These are phyloP conservation scores for Phlebiopsis flavidoalba DNA, from an alignment of 768 basidiomycete species.

Conservation along the genomic window DNA sequence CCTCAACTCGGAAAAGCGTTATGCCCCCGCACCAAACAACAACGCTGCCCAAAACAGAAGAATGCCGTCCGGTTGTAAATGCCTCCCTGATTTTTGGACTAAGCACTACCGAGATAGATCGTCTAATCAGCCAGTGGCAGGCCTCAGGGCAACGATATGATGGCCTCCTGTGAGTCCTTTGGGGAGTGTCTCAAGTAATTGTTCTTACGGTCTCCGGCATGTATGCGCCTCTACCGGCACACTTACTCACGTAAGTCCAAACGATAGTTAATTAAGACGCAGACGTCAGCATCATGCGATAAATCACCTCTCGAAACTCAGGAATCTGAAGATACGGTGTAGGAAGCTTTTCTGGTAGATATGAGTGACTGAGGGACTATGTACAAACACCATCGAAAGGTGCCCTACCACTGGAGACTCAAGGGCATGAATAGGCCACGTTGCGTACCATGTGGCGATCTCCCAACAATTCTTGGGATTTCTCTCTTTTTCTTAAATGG, in stretches of 20 bases:
- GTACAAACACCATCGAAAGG: too few species aligned
- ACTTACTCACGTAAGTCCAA: too few species aligned
- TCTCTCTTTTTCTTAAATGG: too few species aligned
- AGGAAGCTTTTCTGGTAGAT: constrained; percentile 62
- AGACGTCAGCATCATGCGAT: too few species aligned
- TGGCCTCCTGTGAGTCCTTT: constrained; percentile 82
- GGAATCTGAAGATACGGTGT: constrained; percentile 67
- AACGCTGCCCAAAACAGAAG: constrained; percentile 95
- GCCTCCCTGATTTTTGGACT: constrained; percentile 82
- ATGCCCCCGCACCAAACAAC: constrained; percentile 96
- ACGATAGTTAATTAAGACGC: too few species aligned
- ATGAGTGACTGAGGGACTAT: too few species aligned
- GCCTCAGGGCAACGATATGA: constrained; percentile 86
- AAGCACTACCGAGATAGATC: constrained; percentile 91
- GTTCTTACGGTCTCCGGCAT: constrained; percentile 86
- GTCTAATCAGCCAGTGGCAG: constrained; percentile 98
- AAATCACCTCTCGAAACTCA: constrained; percentile 88
- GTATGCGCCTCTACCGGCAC: constrained; percentile 74
- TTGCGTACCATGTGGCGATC: constrained; percentile 51
- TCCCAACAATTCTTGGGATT: constrained; percentile 81
- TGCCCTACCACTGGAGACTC: constrained; percentile 81
- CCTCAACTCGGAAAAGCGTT: constrained; percentile 91
- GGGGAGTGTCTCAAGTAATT: constrained; percentile 57
- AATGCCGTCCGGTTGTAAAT: constrained; percentile 84
- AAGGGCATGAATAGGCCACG: constrained; percentile 84